A percentile compares a stretch with the other conserved stretches of the same genome.
Conservation (phyloP, 306 rosid genomes). For the Trifolium dubium region DNA sequence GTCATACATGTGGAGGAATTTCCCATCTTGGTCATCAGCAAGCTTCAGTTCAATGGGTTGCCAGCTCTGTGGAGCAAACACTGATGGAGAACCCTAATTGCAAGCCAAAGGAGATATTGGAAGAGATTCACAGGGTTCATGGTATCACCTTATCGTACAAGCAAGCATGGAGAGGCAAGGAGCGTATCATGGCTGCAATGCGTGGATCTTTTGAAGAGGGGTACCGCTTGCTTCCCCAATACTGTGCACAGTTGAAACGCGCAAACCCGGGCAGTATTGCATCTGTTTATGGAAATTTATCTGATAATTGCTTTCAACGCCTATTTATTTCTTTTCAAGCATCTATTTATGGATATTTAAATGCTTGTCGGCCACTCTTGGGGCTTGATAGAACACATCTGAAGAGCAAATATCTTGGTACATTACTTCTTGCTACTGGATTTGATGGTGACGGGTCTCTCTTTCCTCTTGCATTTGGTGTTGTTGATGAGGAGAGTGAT, state of each 20-base stretch:
- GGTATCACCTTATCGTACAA: slow-evolving; percentile 81
- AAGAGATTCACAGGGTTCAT: slow-evolving; percentile 77
- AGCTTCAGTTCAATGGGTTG: slow-evolving; percentile 89
- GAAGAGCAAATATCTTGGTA: slow-evolving; percentile 75
- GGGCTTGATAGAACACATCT: slow-evolving; percentile 56
- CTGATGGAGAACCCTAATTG: slow-evolving; percentile 68
- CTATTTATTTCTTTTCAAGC: slow-evolving; percentile 80
- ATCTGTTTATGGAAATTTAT: slow-evolving; percentile 62
- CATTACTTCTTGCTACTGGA: slow-evolving; percentile 68
- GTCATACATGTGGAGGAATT: slow-evolving; percentile 74
- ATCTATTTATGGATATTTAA: slow-evolving; percentile 74
- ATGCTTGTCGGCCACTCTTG: slow-evolving; percentile 75
- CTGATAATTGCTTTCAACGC: slow-evolving; percentile 70
- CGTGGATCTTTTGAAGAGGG: slow-evolving; percentile 83
- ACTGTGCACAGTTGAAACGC: slow-evolving; percentile 71
- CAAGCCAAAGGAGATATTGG: slow-evolving; percentile 49
- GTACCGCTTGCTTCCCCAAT: slow-evolving; percentile 71
- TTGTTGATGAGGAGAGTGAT: slow-evolving; percentile 72
- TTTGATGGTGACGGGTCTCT: slow-evolving; percentile 78
- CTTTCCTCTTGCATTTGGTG: slow-evolving; percentile 79
- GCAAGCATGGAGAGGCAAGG: slow-evolving; percentile 84
- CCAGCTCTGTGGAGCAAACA: slow-evolving; percentile 66
- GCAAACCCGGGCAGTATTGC: slow-evolving; percentile 82
- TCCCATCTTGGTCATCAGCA: slow-evolving; percentile 85
- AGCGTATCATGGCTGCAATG: slow-evolving; percentile 46